Evolutionary conservation across 176 grass and related monocot species (phyloP), one percentile per base, ranked within the genome.

Genomic region (Aechmea fasciata): DNA sequence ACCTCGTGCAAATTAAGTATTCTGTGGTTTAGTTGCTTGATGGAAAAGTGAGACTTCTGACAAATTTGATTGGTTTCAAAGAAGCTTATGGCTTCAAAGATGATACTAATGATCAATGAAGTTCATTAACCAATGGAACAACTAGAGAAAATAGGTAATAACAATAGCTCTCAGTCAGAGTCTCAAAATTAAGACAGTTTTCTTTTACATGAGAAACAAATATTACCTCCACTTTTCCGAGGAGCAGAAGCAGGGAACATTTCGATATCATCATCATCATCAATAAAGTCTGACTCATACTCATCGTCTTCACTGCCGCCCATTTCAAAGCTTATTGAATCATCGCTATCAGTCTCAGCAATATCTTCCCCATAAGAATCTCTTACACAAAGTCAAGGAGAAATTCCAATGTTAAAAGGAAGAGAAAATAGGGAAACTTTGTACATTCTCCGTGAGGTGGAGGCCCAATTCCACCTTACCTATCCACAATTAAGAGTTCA

Each of bases 241-340:
- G 53, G 74, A 64, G 3, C 28, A 10, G 80, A 76, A 74, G 82
- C 52, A 73, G 62, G 49, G 52, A 81, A 63, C 52, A 73, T 71
- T 55, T 77, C 75, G 59, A 93, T 62, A 67, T 90, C 84, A 0
- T 83, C 92, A 54, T 87, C 85, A 54, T 89, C 85, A 80, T 99
- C 89, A 75, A 85, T 82, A 26, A 97, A 97, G 64, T 93, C 94
- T 49, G 79, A 87, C 70, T 92, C 89, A 71, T 89, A 91, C 11
- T 82, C 77, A 76, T 92, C 92, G 74, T 90, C 89, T 23, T 87
- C 80, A 50, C 54, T 66, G 9, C 65, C 76, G 41, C 65, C 62
- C 41, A 3, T 55, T 17, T 65, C 77, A 55, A 79, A 85, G 62
- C 33, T 41, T 41, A 90, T 89, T 4, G 88, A 88, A 57, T 79